Conservation (phyloP, 176 grass and related monocot species). For the Avena eriantha region DNA sequence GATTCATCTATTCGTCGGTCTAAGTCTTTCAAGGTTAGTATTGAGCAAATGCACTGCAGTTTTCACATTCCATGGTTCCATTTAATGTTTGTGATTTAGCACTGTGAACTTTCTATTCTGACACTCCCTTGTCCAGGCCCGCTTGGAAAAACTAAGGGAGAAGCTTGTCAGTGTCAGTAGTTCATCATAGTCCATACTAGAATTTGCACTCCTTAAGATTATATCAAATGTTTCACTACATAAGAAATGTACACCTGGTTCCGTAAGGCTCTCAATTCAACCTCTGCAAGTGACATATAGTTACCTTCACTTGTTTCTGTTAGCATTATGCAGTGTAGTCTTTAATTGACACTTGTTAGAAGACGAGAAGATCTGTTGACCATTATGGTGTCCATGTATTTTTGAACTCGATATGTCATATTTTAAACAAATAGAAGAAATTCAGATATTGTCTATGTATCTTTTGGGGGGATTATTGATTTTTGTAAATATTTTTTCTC, state of each 20-base stretch:
- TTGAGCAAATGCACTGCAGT: not conserved
- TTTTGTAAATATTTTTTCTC: not conserved
- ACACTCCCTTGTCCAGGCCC: conserved; percentile 58
- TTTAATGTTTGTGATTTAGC: conserved; percentile 6
- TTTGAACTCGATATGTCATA: not conserved
- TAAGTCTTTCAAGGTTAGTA: conserved; percentile 88
- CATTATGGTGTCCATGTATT: not conserved
- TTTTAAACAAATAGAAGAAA: not conserved
- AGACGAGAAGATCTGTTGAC: not conserved
- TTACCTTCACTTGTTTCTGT: conserved; percentile 2
- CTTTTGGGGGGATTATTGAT: not conserved
- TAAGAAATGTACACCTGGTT: conserved; percentile 18
- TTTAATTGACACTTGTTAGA: not conserved
- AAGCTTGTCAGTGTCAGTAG: conserved; percentile 49
- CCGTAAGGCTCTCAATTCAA: not conserved
- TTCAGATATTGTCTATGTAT: not conserved
- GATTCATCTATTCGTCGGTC: conserved; percentile 78
- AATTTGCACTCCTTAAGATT: not conserved
- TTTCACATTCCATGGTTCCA: not conserved
- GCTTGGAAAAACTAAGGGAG: conserved; percentile 65
- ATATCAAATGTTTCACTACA: conserved; percentile 5
- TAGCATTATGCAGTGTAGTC: conserved; percentile 21
- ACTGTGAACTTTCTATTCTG: conserved; percentile 7
- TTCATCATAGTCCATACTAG: conserved; percentile 40
- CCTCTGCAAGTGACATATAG: conserved; percentile 9